These are phyloP conservation scores for Neltuma alba DNA, from an alignment of 306 rosid species.

Conservation along the genomic window DNA sequence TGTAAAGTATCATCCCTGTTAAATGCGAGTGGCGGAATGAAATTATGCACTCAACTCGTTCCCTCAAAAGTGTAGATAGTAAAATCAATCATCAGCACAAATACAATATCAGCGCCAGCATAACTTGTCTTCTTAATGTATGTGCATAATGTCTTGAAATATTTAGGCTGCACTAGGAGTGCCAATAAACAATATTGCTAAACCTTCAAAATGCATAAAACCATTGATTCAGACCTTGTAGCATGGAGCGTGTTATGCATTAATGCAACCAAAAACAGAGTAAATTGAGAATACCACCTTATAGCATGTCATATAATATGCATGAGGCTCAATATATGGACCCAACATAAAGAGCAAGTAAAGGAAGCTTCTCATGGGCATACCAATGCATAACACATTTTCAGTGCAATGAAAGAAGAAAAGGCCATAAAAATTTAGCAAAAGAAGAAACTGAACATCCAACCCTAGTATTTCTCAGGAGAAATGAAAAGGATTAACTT, in stretches of 20 bases:
- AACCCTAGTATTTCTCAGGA: neutral
- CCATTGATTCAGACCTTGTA: neutral
- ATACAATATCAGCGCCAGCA: neutral
- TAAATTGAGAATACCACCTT: neutral
- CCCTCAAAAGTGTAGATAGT: neutral
- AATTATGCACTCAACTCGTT: neutral
- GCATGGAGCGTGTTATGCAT: conserved; percentile 1
- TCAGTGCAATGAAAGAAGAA: neutral
- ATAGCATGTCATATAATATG: neutral
- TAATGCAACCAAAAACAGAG: conserved; percentile 1
- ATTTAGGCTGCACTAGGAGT: neutral
- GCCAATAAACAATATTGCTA: neutral
- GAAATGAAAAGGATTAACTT: neutral
- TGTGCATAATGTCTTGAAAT: neutral
- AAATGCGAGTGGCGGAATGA: neutral
- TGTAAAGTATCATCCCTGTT: neutral
- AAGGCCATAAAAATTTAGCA: neutral
- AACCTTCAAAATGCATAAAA: conserved; percentile 5
- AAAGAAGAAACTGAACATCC: neutral
- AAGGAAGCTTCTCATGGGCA: neutral
- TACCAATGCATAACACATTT: neutral
- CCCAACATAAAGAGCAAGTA: neutral
- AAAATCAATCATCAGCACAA: neutral
- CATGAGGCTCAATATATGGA: neutral
- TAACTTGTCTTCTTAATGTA: neutral